These are phyloP conservation scores for Solanum chaucha DNA, from an alignment of 257 asterid genomes.

Conservation along the genomic window DNA sequence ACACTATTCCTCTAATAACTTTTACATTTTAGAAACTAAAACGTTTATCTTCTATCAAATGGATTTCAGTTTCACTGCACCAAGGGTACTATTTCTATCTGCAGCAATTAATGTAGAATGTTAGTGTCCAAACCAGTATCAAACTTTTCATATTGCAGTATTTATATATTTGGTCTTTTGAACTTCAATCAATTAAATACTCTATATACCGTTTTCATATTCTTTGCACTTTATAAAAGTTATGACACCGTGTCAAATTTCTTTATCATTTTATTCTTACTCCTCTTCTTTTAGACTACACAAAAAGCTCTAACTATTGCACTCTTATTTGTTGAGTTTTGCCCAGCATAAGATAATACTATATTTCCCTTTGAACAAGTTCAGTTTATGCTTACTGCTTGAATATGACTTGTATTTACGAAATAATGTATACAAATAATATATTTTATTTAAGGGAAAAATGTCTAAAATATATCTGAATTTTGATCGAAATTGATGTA, in stretches of 20 bases:
- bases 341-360: neutral
- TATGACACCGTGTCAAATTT: neutral
- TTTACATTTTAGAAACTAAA: neutral
- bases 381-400: neutral
- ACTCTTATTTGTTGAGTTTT: neutral
- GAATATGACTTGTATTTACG: neutral
- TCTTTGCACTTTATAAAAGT: neutral
- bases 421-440: neutral
- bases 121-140: neutral
- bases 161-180: neutral
- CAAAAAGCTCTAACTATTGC: neutral
- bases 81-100: neutral
- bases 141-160: neutral
- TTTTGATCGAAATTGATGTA: no score
- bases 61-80: neutral
- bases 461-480: no score
- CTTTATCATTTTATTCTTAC: neutral
- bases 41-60: neutral
- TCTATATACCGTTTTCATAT: no score
- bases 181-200: neutral
- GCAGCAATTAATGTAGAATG: neutral
- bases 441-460: no score
- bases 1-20: no score
- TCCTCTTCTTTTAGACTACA: neutral
- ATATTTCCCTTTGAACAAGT: neutral